Evolutionary conservation across 306 rosid species (phyloP).

Genomic region (Astragalus membranaceus): DNA sequence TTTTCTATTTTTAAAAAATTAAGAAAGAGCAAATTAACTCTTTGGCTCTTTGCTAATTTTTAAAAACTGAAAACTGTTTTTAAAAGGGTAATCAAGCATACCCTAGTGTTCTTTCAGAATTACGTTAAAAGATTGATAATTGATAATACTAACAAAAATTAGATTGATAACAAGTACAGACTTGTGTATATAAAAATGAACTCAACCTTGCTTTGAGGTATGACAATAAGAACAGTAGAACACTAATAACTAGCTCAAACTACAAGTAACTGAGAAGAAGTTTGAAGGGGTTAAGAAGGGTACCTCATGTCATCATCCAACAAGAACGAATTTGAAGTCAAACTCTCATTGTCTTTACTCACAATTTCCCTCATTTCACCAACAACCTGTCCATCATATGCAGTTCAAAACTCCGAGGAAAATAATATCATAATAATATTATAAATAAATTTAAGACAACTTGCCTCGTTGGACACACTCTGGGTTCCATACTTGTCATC

Average conservation of each 20-base stretch:
- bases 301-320: conserved; percentile 97
- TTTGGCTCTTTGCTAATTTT: too few relatives aligned
- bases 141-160: not conserved
- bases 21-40: too few relatives aligned
- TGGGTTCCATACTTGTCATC: conserved; percentile 99
- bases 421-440: not conserved
- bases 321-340: conserved; percentile 88
- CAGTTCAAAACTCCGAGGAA: conserved; percentile 14
- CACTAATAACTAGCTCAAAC: not conserved
- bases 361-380: conserved; percentile 90
- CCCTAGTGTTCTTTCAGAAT: not conserved
- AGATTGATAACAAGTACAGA: not conserved
- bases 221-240: not conserved
- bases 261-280: not conserved
- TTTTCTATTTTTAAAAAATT: too few relatives aligned
- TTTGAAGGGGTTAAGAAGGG: conserved; percentile 10
- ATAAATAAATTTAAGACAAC: conserved; percentile 30
- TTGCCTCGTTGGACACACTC: conserved; percentile 98
- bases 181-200: not conserved
- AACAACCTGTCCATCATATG: conserved; percentile 64
- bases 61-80: too few relatives aligned
- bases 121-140: not conserved
- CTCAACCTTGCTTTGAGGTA: not conserved
- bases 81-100: too few relatives aligned
- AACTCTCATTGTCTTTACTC: conserved; percentile 80